Evolutionary conservation across 129 eudicot species (phyloP), one percentile per base, ranked within the genome.

Genomic region (Flaveria ramosissima): DNA sequence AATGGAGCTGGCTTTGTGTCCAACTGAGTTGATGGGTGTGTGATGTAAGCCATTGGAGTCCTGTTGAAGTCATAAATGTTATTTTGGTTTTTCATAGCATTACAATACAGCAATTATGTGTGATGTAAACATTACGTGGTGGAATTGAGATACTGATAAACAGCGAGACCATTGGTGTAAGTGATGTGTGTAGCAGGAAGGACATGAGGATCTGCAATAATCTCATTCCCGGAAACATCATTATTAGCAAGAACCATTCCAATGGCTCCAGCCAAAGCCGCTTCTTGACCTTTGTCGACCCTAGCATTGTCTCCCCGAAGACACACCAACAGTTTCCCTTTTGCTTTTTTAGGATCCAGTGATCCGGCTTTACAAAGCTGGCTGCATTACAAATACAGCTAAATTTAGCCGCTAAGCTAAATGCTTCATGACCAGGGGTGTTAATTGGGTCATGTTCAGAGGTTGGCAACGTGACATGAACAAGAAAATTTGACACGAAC

Each of bases 151-250:
- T 88, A 92, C 16, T 52, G 72, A 24, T 20, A 80, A 48, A 95
- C 89, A 46, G 90, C 81, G 64, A 81, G 77, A 20, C 97, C 94
- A 46, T 95, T 91, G 0, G 79, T 73, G 74, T 89, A 89, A 61
- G 79, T 92, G 69, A 95, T 84, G 23, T 95, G 99, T 16, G 99
- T 83, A 71, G 94, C 95, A 2, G 97, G 96, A n/a, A 91, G 79
- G 56, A 95, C 88, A 77, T 95, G 97, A 78, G 96, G 92, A 75
- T 95, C 99, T 26, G 96, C 92, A 26, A 89, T 80, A n/a, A 95
- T 77, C 62, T 95, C 99, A 26, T 92, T 86, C 64, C 92, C 96
- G 15, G 90, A 86, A n/a, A 39, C 72, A 13, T 77, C 75, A 64
- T 89, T 80, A 73, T 95, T 95, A 41, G 88, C 91, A 36, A 92